Conservation (phyloP, 139 green algal genomes). For the Chlorella sp. region DNA sequence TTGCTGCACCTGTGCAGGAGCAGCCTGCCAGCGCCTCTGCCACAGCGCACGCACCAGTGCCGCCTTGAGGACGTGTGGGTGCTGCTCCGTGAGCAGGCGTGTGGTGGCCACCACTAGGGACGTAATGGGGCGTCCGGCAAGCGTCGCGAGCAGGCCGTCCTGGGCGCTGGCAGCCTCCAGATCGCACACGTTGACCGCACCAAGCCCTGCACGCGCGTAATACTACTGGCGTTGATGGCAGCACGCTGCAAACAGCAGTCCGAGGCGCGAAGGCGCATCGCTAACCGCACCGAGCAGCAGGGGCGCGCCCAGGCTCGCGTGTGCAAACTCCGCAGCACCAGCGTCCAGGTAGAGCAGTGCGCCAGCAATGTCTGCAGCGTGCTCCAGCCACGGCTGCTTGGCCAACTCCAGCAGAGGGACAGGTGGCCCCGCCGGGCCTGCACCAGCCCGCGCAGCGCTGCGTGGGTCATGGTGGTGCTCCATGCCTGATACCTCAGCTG, state of each 20-base stretch:
- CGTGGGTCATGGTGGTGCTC: too few relatives aligned
- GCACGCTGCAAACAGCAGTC: neutral
- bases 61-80: conserved; percentile 20
- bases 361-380: conserved; percentile 18
- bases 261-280: too few relatives aligned
- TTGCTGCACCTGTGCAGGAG: too few relatives aligned
- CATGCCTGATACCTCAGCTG: too few relatives aligned
- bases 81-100: conserved; percentile 34
- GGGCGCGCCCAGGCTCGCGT: conserved; percentile 28
- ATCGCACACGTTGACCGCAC: conserved; percentile 35
- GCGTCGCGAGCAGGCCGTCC: conserved; percentile 28
- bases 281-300: conserved; percentile 36
- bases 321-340: conserved; percentile 32
- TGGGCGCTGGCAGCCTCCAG: conserved; percentile 21
- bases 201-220: conserved; percentile 24
- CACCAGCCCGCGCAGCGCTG: too few relatives aligned
- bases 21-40: too few relatives aligned
- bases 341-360: conserved; percentile 38
- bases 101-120: conserved; percentile 29
- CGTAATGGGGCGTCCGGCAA: neutral
- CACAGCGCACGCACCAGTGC: conserved; percentile 34
- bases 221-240: neutral
- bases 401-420: neutral
- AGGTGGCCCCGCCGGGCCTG: too few relatives aligned
- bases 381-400: conserved; percentile 14